Evolutionary conservation across 495 filamentous ascomycete genomes (phyloP), one percentile per base, ranked within the genome.

Genomic region (Penicillium ochrochloron): DNA sequence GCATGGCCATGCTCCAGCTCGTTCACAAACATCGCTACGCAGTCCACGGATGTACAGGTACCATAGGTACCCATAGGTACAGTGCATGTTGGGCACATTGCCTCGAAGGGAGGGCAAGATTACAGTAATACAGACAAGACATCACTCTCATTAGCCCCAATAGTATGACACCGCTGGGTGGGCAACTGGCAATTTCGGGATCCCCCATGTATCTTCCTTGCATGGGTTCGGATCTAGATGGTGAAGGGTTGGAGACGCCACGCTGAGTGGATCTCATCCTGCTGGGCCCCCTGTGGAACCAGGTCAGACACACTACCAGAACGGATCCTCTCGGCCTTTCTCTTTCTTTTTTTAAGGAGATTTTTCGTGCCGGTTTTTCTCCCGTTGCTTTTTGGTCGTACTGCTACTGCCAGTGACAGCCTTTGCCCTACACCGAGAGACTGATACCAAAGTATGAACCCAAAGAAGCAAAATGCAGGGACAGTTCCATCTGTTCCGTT

Each of bases 201-300:
- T 66, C 34, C 55, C 54, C 57, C 66, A 68, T 62, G 69, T 70
- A 68, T 66, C 65, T 72, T 72, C 71, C 71, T 74, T 74, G 71
- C 71, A 72, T 74, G 42, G 23, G 59, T 67, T 71, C 66, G 59
- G 63, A 70, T 72, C 65, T 68, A 70, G 67, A 74, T 66, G 62
- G 46, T 46, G 55, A 66, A 64, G 63, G 61, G 61, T 59, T 63
- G 59, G 62, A 65, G 65, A 67, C 57, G 64, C 60, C 60, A 63
- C 61, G 68, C 44, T 57, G 65, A 42, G 69, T 73, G 70, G 70
- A 70, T 65, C 64, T 56, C 35, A 17, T 39, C 46, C 37, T 53
- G n/a, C 14, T 39, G 25, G 59, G 60, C 29, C 35, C 69, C 67
- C 63, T 65, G 70, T 72, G 71, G 71, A 70, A 66, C 71, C 63